Conservation (phyloP, 257 asterid species). For the Solanum verrucosum region DNA sequence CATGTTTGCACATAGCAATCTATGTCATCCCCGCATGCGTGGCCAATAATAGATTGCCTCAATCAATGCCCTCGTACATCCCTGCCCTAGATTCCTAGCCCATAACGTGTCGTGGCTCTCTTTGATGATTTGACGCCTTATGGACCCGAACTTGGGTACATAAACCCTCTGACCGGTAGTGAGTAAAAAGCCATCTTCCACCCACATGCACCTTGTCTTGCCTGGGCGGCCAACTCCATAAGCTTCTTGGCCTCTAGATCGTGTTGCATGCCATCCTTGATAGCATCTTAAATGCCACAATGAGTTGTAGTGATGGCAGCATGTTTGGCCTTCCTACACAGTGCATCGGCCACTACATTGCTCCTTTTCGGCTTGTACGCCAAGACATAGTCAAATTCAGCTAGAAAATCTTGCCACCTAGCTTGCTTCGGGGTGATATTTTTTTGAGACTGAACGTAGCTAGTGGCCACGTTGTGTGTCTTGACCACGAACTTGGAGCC, state of each 20-base stretch:
- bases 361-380: background rate
- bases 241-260: background rate
- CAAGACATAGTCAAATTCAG: background rate
- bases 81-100: background rate
- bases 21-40: rapidly evolving
- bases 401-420: background rate
- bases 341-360: background rate
- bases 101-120: rapidly evolving
- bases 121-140: background rate
- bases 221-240: background rate
- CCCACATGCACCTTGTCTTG: background rate
- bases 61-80: background rate
- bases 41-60: background rate
- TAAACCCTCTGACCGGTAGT: background rate
- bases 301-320: background rate
- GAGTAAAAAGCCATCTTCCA: background rate
- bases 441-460: background rate
- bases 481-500: background rate
- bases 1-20: no score
- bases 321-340: background rate
- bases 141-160: background rate
- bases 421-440: background rate
- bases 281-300: no score
- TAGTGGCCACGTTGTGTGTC: background rate
- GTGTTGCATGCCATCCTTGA: background rate